phyloP scores from a whole-genome alignment of 305 asterid species.

The Striga hermonthica region DNA sequence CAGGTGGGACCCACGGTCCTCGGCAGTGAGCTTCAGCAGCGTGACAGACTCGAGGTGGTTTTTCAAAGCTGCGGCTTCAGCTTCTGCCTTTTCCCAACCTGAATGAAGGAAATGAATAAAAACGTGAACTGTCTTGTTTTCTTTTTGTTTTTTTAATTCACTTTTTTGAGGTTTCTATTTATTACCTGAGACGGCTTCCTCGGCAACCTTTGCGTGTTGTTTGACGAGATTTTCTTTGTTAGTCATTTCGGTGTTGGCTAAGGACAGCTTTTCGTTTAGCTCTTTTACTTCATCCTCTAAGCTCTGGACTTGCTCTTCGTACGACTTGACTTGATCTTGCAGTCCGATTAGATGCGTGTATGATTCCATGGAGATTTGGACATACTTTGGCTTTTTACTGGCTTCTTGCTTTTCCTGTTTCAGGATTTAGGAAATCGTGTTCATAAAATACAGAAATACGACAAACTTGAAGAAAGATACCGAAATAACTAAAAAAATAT shows the following conservation, averaged over 20 bases:
- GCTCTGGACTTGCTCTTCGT: slow-evolving; percentile 48
- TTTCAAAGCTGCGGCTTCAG: slow-evolving; percentile 82
- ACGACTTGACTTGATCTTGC: slow-evolving; percentile 88
- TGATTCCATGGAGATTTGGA: slow-evolving; percentile 87
- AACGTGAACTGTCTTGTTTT: slow-evolving; percentile 1
- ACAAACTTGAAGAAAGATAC: too few species aligned
- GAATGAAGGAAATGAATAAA: slow-evolving; percentile 25
- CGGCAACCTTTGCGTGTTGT: slow-evolving; percentile 96
- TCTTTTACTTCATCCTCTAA: slow-evolving; percentile 76
- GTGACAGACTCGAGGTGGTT: slow-evolving; percentile 91
- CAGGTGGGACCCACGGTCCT: slow-evolving; percentile 80
- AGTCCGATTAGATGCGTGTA: slow-evolving; percentile 84
- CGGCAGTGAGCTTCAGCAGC: slow-evolving; percentile 83
- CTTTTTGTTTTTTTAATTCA: not conserved
- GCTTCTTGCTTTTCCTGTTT: slow-evolving; percentile 57
- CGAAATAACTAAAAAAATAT: too few species aligned
- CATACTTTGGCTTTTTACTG: slow-evolving; percentile 78
- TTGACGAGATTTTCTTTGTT: slow-evolving; percentile 81
- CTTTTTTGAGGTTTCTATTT: slow-evolving; percentile 11
- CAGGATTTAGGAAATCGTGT: slow-evolving; percentile 22
- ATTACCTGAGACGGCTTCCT: slow-evolving; percentile 97
- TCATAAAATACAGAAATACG: not conserved
- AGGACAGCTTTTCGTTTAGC: slow-evolving; percentile 70
- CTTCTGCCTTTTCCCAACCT: slow-evolving; percentile 99
- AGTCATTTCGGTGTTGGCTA: slow-evolving; percentile 66